Conservation (phyloP, 2,329 filamentous ascomycete genomes). For the Aspergillus awamori region DNA sequence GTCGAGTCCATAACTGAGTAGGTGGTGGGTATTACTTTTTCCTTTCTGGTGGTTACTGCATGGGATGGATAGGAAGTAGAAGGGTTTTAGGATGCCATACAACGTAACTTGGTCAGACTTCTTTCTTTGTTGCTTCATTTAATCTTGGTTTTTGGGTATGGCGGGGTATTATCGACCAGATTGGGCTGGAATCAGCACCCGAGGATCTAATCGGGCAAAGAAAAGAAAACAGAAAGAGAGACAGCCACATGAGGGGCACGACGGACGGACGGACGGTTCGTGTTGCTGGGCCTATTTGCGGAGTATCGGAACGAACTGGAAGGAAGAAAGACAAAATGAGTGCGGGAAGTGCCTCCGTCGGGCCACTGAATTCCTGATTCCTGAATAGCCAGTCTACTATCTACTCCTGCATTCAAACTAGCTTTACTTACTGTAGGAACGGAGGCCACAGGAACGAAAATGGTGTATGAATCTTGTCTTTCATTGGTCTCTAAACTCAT, state of each 20-base stretch:
- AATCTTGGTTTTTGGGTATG: background rate
- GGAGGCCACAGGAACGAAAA: background rate
- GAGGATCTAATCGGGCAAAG: no score
- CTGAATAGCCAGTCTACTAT: no score
- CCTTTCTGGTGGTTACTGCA: no score
- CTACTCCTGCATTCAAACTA: background rate
- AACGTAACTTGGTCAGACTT: no score
- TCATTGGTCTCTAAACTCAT: conserved; percentile 8
- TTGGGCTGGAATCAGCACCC: background rate
- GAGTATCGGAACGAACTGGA: background rate
- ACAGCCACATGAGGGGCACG: conserved; percentile 18
- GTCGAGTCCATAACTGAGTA: no score
- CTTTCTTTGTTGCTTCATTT: no score
- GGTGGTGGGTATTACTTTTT: no score
- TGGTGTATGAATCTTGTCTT: conserved; percentile 1
- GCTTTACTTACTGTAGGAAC: conserved; percentile 1
- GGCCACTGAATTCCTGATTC: background rate
- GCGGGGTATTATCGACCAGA: background rate
- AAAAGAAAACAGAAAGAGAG: no score
- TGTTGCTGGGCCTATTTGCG: background rate
- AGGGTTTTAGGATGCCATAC: no score
- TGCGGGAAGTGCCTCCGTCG: conserved; percentile 4
- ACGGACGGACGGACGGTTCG: background rate
- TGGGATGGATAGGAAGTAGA: no score
- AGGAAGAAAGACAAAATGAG: background rate